Evolutionary conservation across 2,329 filamentous ascomycete species (phyloP), one percentile per base, ranked within the genome.

Genomic region (Plenodomus lindquistii): DNA sequence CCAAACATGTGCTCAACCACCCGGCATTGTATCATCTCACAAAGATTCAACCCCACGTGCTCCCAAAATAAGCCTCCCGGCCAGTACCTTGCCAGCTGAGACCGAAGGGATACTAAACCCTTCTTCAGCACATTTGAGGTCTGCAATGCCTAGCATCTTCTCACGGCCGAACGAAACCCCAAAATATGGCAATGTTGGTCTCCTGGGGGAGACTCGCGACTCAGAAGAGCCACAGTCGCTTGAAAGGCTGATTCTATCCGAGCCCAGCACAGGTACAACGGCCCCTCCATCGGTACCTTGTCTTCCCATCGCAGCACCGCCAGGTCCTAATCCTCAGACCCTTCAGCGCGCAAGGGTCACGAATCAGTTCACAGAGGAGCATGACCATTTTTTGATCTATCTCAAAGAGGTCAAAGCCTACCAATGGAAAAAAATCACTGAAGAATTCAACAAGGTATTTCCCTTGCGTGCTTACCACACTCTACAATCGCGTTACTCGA

Each of bases 371-470:
- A 52, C 55, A 3, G 40, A 56, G 11, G 52, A 61, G 18, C 61
- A 68, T 38, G 60, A 68, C 15, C 59, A 69, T 20, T 52, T 73
- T 7, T 55, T 79, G 0, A 69, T 74, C 4, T 71, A 70, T 29
- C 44, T 78, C 4, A 77, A 73, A 40, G 74, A 77, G 44, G 70
- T 73, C 0, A 69, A 74, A 29, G 55, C 58, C 6, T 49, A 66
- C 3, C 48, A 50, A 8, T 78, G 75, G 74, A 44, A 56, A 2
- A 55, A 70, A 1, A 75, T 78, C 8, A 59, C 61, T 0, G 31
- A 48, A 4, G 58, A 59, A 31, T 68, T 59, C 11, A 48, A 56
- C 20, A 46, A 34, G 2, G 59, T 72, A 21, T 72, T 75, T 40
- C 61, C 68, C 1, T 50, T 58, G 10, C 63, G 76, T 2, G 63